phyloP scores from a whole-genome alignment of 177 flowering plant species.

The Vitis hybrid region DNA sequence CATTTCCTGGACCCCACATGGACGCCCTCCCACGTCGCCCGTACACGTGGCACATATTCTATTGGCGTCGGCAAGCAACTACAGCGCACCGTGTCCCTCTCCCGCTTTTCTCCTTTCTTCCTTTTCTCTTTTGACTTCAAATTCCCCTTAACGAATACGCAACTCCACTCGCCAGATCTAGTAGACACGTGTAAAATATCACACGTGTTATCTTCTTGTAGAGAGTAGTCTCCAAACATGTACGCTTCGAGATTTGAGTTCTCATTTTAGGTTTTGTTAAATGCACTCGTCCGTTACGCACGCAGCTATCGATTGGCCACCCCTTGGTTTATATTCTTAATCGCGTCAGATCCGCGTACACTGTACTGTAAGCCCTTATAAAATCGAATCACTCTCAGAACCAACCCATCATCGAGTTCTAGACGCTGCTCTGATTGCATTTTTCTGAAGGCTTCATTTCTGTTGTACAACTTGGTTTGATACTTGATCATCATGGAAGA shows the following conservation, averaged over 20 bases:
- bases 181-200: not conserved
- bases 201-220: not conserved
- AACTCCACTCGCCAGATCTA: not conserved
- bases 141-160: not conserved
- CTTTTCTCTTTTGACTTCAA: slow-evolving; percentile 6
- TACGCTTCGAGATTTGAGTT: not conserved
- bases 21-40: slow-evolving; percentile 11
- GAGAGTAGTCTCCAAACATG: not conserved
- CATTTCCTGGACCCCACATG: slow-evolving; percentile 18
- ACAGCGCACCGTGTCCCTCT: not conserved
- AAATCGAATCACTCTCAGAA: slow-evolving; percentile 4
- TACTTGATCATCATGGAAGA: slow-evolving; percentile 31
- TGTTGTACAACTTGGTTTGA: no score
- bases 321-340: slow-evolving; percentile 1
- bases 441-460: not conserved
- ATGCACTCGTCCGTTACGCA: slow-evolving; percentile 22
- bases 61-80: slow-evolving; percentile 5
- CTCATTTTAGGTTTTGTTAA: not conserved
- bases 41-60: slow-evolving; percentile 16
- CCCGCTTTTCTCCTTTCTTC: slow-evolving; percentile 15
- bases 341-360: slow-evolving; percentile 31
- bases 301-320: no score
- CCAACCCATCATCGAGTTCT: not conserved
- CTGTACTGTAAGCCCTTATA: slow-evolving; percentile 8
- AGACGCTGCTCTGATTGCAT: not conserved